Evolutionary conservation across 2,329 filamentous ascomycete species (phyloP), one percentile per base, ranked within the genome.

Genomic region (Apiospora malaysiana): DNA sequence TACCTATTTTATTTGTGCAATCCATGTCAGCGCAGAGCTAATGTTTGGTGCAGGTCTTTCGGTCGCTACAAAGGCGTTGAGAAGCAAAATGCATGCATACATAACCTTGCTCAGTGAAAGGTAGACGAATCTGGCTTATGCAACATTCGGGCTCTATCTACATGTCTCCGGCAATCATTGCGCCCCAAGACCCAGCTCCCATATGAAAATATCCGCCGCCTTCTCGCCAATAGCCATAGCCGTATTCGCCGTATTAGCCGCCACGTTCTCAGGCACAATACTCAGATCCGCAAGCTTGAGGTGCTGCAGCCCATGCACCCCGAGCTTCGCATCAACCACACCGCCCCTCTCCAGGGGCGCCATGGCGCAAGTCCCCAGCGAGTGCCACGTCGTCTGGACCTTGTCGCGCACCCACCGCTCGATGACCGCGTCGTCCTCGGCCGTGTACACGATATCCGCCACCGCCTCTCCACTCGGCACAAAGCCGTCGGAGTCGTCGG

Each of bases 291-390:
- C 80, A 23, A 83, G 73, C 74, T 83, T 83, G 59, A 84, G 75
- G 4, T 78, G 77, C 66, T 75, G 63, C 0, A 81, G 76, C 0
- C 82, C 81, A 65, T 83, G 80, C 5, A 59, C 86, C 71, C 82
- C 83, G 2, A 89, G 79, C 43, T 73, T 46, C 0, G 82, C 73
- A 70, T 85, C 82, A 0, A 88, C 86, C 12, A 88, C 86, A 2
- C 86, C 86, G 0, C 85, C 86, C 3, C 84, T 78, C 42, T 83
- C 81, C 21, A 81, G 78, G 1, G 84, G 81, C 79, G 87, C 82
- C 86, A 88, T 88, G 4, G 86, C 81, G 4, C 84, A 81, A 0
- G 85, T 86, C 1, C 85, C 85, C 23, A 83, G 72, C 32, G 77
- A 78, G 72, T 83, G 81, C 80, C 80, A 83, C 16, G 81, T 80